phyloP scores from a whole-genome alignment of 2,329 filamentous ascomycete species.

The Sphaerulina populicola region DNA sequence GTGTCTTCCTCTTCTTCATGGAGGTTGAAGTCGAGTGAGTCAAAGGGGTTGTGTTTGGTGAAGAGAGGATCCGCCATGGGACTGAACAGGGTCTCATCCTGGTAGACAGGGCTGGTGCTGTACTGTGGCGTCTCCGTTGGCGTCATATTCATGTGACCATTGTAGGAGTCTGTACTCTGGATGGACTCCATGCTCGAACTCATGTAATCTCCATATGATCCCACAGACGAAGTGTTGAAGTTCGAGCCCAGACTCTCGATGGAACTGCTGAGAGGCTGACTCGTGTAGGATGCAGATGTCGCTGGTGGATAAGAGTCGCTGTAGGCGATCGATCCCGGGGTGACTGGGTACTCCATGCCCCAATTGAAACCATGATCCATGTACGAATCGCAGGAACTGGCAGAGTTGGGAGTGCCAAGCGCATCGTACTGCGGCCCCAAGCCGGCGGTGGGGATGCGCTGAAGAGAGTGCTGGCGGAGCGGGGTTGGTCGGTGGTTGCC shows the following conservation, averaged over 20 bases:
- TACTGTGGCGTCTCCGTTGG: conserved; percentile 4
- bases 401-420: conserved; percentile 38
- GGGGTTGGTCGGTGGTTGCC: conserved; percentile 28
- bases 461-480: conserved; percentile 35
- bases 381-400: conserved; percentile 41
- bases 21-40: conserved; percentile 15
- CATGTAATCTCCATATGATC: conserved; percentile 34
- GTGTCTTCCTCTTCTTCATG: conserved; percentile 22
- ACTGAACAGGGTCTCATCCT: conserved; percentile 31
- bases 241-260: conserved; percentile 15
- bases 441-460: conserved; percentile 28
- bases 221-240: conserved; percentile 23
- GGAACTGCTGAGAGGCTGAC: conserved; percentile 15
- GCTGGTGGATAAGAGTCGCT: conserved; percentile 34
- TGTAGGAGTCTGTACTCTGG: conserved; percentile 30
- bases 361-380: conserved; percentile 43
- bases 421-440: conserved; percentile 37
- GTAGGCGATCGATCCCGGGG: conserved; percentile 38
- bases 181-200: conserved; percentile 42
- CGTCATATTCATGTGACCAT: conserved; percentile 1
- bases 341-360: conserved; percentile 41
- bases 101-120: conserved; percentile 4
- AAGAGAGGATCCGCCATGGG: conserved; percentile 19
- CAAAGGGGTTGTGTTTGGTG: conserved; percentile 16
- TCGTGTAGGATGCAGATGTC: conserved; percentile 18